Evolutionary conservation across 495 filamentous ascomycete genomes (phyloP).

Genomic region (Penicillium odoratum): DNA sequence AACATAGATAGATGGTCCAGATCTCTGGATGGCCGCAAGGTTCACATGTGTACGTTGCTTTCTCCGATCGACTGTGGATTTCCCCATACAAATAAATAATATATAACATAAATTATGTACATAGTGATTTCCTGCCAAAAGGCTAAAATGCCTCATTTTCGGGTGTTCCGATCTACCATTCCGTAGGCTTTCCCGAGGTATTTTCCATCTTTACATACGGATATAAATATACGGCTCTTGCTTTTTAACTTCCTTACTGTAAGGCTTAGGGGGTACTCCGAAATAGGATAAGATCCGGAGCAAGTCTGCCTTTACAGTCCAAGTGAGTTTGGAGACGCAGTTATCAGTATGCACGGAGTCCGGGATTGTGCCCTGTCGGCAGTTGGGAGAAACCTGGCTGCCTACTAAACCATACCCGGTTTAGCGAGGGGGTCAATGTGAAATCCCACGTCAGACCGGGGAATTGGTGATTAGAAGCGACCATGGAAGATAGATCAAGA

Average conservation of each 20-base stretch:
- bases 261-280: neutral
- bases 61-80: neutral
- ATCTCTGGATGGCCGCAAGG: too few relatives aligned
- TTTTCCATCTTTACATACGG: too few relatives aligned
- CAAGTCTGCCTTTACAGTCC: neutral
- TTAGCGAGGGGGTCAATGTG: conserved; percentile 14
- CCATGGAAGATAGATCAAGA: neutral
- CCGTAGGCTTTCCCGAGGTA: neutral
- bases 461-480: neutral
- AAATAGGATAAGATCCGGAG: conserved; percentile 1
- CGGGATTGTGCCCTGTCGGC: conserved; percentile 4
- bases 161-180: neutral
- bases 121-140: neutral
- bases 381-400: conserved; percentile 9
- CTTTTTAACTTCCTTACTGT: neutral
- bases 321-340: neutral
- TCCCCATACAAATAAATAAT: neutral
- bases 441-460: conserved; percentile 10
- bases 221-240: too few relatives aligned
- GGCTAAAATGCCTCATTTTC: neutral
- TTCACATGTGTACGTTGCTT: neutral
- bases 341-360: neutral
- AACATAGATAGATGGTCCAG: too few relatives aligned
- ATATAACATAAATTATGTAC: neutral
- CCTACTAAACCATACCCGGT: conserved; percentile 19